Conservation (phyloP, 1,139 yeast genomes). For the Sugiyamaella xylanicola region DNA sequence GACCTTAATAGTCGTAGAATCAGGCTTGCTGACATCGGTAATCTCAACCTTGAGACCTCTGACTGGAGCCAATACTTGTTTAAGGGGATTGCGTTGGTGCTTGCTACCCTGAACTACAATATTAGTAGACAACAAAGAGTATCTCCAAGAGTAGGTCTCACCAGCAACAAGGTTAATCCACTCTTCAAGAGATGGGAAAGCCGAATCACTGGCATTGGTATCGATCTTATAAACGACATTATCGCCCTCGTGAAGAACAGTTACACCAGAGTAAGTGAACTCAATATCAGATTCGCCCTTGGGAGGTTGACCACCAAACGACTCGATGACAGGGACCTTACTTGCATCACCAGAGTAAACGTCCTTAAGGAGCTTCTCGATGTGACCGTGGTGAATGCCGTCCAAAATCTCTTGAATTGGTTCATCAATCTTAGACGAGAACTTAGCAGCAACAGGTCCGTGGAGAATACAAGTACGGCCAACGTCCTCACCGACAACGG, state of each 20-base stretch:
- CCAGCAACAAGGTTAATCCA: conserved; percentile 91
- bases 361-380: conserved; percentile 66
- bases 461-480: conserved; percentile 97
- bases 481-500: conserved; percentile 94
- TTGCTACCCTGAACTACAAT: conserved; percentile 83
- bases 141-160: conserved; percentile 78
- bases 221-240: conserved; percentile 54
- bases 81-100: conserved; percentile 77
- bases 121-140: conserved; percentile 78
- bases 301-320: conserved; percentile 69
- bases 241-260: conserved; percentile 42
- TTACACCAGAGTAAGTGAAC: conserved; percentile 41
- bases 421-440: conserved; percentile 81
- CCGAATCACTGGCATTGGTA: conserved; percentile 46
- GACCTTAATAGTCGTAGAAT: conserved; percentile 63
- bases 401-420: conserved; percentile 92
- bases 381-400: conserved; percentile 86
- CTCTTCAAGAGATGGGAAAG: conserved; percentile 45
- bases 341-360: conserved; percentile 70
- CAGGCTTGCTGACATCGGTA: conserved; percentile 51
- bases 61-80: conserved; percentile 76
- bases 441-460: conserved; percentile 98
- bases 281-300: conserved; percentile 42
- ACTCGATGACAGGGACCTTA: conserved; percentile 82
- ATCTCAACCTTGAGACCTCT: conserved; percentile 67